A percentile compares a stretch with the other conserved stretches of the same genome.
Evolutionary conservation across 1,284 basidiomycete genomes (phyloP).

Genomic region (Ceratobasidium theobromae): DNA sequence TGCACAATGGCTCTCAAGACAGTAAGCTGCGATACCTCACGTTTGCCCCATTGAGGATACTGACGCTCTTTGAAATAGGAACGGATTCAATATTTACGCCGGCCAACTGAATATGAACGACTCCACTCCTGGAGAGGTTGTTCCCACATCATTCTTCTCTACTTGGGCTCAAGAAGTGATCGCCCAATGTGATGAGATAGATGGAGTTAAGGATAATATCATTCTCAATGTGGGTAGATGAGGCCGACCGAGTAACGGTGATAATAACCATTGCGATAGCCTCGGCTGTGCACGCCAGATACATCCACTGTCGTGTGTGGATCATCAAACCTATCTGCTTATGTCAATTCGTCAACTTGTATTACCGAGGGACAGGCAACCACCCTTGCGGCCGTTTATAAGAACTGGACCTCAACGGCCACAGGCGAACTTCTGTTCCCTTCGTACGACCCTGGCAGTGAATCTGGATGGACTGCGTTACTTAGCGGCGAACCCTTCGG

Average conservation of each 20-base stretch:
- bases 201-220: background rate
- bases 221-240: background rate
- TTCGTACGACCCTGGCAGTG: background rate
- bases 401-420: background rate
- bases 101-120: background rate
- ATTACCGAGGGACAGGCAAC: background rate
- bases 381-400: background rate
- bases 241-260: background rate
- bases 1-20: background rate
- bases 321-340: background rate
- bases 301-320: background rate
- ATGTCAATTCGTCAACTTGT: background rate
- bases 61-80: background rate
- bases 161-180: background rate
- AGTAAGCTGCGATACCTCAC: background rate
- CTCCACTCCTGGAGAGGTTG: background rate
- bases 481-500: background rate
- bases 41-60: background rate
- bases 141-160: background rate
- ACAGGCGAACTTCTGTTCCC: background rate
- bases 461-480: background rate
- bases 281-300: background rate
- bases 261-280: background rate
- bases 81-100: background rate
- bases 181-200: background rate